A percentile compares a stretch with the other conserved stretches of the same genome.
phyloP scores from a whole-genome alignment of 73 alveolate genomes.

The Diophrys appendiculata region DNA sequence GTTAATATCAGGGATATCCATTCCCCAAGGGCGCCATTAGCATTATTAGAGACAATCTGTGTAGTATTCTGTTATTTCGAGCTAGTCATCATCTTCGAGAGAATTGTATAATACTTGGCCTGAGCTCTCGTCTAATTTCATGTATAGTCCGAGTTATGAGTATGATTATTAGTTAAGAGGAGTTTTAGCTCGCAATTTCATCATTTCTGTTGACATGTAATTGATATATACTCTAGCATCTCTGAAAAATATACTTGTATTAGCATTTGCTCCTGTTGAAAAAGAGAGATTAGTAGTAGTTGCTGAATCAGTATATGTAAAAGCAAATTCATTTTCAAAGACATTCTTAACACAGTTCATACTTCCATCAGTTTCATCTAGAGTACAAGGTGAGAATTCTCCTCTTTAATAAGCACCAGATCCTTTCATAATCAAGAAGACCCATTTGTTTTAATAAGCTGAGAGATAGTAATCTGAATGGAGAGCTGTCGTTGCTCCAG shows the following conservation, averaged over 20 bases:
- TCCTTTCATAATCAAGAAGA: neutral
- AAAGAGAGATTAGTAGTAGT: neutral
- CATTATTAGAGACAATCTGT: neutral
- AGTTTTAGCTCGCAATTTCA: neutral
- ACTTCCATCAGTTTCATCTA: neutral
- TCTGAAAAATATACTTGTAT: neutral
- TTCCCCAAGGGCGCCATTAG: neutral
- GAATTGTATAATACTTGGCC: neutral
- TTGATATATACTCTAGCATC: neutral
- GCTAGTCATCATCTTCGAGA: too few relatives aligned
- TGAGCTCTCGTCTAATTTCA: neutral
- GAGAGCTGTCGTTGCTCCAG: neutral
- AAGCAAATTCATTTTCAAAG: neutral
- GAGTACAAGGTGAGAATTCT: neutral
- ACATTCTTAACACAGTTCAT: too few relatives aligned
- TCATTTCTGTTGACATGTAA: neutral
- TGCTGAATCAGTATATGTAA: neutral
- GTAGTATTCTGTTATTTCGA: neutral
- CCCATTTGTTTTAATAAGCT: neutral
- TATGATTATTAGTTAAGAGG: neutral
- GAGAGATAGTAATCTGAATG: neutral
- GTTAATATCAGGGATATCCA: neutral
- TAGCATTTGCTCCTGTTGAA: neutral
- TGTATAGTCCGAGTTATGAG: neutral
- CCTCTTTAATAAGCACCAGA: neutral